These are phyloP conservation scores for Fusarium sp. DNA, from an alignment of 2,329 filamentous ascomycete genomes.

Conservation along the genomic window DNA sequence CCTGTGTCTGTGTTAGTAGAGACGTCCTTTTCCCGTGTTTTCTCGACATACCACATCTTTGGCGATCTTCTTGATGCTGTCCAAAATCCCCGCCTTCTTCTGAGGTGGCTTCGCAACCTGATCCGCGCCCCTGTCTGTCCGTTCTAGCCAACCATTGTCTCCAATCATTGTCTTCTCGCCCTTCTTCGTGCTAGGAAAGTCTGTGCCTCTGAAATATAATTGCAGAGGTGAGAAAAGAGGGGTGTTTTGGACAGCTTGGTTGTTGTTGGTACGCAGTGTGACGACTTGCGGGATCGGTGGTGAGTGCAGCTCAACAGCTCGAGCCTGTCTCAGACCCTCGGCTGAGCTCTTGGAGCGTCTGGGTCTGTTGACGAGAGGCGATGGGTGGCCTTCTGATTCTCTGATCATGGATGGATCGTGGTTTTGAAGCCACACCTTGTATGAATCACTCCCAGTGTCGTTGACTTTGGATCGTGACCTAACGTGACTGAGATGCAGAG, in stretches of 20 bases:
- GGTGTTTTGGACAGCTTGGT: constrained; percentile 28
- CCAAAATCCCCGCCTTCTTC: constrained; percentile 61
- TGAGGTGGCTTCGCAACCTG: constrained; percentile 48
- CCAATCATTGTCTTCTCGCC: constrained; percentile 69
- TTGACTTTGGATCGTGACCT: constrained; percentile 43
- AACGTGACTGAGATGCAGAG: constrained; percentile 40
- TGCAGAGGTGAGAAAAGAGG: constrained; percentile 60
- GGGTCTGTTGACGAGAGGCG: constrained; percentile 40
- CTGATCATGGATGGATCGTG: constrained; percentile 37
- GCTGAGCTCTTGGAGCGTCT: constrained; percentile 52
- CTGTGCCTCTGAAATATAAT: constrained; percentile 59
- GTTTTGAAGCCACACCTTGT: constrained; percentile 48
- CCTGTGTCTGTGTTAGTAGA: constrained; percentile 44
- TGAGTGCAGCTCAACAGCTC: constrained; percentile 20
- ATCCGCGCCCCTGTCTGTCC: constrained; percentile 51
- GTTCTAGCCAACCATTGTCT: constrained; percentile 70
- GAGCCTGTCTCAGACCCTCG: constrained; percentile 41
- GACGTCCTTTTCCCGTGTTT: background rate
- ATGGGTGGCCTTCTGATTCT: constrained; percentile 32
- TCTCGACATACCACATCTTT: constrained; percentile 64
- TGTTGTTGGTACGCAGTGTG: constrained; percentile 16
- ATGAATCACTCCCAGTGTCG: constrained; percentile 41
- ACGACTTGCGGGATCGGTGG: constrained; percentile 36
- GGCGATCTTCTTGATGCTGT: constrained; percentile 66
- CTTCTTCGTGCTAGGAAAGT: constrained; percentile 56